Evolutionary conservation across 139 green algal species (phyloP), one percentile per base, ranked within the genome.

Genomic region (Ostreobium quekettii): DNA sequence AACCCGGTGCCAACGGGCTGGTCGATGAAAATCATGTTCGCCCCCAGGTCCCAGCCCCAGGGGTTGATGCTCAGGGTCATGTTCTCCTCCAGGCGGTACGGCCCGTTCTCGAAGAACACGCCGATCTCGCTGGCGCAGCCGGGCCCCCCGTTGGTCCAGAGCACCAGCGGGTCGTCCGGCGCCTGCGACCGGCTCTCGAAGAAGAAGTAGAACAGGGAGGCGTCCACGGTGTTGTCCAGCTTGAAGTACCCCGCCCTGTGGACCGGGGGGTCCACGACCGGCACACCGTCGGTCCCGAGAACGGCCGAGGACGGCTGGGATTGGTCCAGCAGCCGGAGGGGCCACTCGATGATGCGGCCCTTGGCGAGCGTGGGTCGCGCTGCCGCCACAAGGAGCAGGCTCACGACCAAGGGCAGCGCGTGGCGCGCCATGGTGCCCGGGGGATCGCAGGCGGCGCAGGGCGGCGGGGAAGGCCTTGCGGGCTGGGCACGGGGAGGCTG

Each of bases 1-100:
- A 95, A 98, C n/a, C 92, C 93, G 3, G 92, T 97, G 70, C 85
- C 83, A 47, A 97, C 89, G 36, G 93, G 93, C 78, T 97, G 91
- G 78, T 95, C 90, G 28, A 96, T 82, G 53, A 85, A 93, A 49
- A 93, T 90, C 60, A 85, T 86, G 60, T 82, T 78, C 61, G 70
- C 33, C 46, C 58, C 60, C 4, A 65, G 60, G 48, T 81, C 70
- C 80, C 78, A 84, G 11, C 89, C 90, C 74, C 86, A 90, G 7
- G 76, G 47, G 28, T 79, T 91, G 36, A 89, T 76, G 1, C 58
- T 47, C 36, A 96, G 67, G 0, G 68, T 84, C 39, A 87, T 39
- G 46, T 88, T 76, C 19, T 87, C 36, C 11, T 83, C 76, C 59
- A 97, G 83, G 24, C 71, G 75, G 70, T 82, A 98, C 31, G 92